Evolutionary conservation across 1,284 basidiomycete species (phyloP).

Genomic region (Ceratobasidium sp.): DNA sequence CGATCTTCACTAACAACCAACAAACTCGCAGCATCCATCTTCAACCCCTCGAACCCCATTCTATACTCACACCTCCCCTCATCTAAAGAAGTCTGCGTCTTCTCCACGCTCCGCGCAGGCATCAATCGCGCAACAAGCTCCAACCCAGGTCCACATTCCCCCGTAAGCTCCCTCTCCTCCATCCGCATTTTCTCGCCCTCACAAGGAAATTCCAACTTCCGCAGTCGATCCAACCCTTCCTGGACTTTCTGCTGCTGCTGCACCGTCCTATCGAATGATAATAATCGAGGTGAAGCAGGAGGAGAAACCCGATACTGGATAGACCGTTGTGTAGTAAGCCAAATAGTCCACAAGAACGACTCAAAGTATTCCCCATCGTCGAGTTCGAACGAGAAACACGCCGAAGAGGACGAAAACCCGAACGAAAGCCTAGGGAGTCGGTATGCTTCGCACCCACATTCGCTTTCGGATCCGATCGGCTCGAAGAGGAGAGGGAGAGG

Average conservation of each 20-base stretch:
- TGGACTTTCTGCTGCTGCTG: slow-evolving; percentile 7
- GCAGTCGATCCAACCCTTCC: slow-evolving; percentile 25
- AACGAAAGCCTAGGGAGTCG: slow-evolving; percentile 16
- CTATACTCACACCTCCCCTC: slow-evolving; percentile 8
- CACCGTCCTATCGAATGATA: slow-evolving; percentile 28
- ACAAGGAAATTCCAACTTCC: not conserved
- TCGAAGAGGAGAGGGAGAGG: not conserved
- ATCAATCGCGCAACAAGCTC: not conserved
- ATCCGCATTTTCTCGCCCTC: not conserved
- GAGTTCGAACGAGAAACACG: slow-evolving; percentile 23
- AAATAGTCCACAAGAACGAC: slow-evolving; percentile 32
- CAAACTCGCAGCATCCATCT: slow-evolving; percentile 36
- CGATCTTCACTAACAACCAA: slow-evolving; percentile 30
- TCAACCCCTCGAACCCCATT: slow-evolving; percentile 8
- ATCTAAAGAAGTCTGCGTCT: not conserved
- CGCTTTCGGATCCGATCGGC: slow-evolving; percentile 9
- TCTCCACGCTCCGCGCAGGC: not conserved
- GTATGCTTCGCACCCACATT: too few species aligned
- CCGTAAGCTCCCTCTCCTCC: slow-evolving; percentile 10
- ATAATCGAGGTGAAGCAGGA: slow-evolving; percentile 27
- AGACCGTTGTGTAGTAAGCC: slow-evolving; percentile 12
- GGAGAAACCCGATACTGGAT: slow-evolving; percentile 41
- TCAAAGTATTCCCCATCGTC: slow-evolving; percentile 42
- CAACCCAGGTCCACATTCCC: slow-evolving; percentile 10
- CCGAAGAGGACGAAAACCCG: slow-evolving; percentile 13